Percentiles rank a stretch among this genome's conserved stretches.
phyloP scores from a whole-genome alignment of 1,139 yeast species.

The Taphrina populina region DNA sequence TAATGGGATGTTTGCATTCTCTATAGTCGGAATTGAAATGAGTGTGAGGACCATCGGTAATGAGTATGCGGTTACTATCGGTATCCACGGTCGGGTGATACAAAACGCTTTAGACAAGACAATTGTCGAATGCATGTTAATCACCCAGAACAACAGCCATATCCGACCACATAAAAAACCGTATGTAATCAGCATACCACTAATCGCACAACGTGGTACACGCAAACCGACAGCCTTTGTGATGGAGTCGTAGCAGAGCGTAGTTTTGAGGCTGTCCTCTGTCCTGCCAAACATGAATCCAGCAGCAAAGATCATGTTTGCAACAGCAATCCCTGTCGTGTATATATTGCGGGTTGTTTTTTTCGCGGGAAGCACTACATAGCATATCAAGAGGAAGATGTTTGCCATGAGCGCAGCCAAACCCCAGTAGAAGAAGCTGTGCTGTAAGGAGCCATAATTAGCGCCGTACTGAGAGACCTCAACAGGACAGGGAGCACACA shows the following conservation, averaged over 20 bases:
- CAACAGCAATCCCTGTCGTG: constrained; percentile 2
- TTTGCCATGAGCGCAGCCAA: not conserved
- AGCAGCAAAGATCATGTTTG: constrained; percentile 11
- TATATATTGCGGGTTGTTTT: constrained; percentile 6
- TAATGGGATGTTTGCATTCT: not conserved
- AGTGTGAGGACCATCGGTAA: not conserved
- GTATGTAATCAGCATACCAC: constrained; percentile 14
- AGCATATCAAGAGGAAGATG: constrained; percentile 1
- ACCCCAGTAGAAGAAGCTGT: not conserved
- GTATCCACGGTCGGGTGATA: not conserved
- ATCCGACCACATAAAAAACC: constrained; percentile 9
- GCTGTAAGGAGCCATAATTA: not conserved
- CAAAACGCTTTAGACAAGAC: not conserved
- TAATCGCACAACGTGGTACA: constrained; percentile 21
- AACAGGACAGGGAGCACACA: constrained; percentile 11
- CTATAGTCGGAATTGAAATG: not conserved
- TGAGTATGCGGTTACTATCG: not conserved
- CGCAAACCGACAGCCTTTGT: constrained; percentile 18
- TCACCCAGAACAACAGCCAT: constrained; percentile 23
- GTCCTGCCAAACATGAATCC: constrained; percentile 2
- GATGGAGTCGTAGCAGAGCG: constrained; percentile 13
- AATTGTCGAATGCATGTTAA: constrained; percentile 1
- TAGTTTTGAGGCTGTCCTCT: not conserved
- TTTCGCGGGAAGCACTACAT: not conserved
- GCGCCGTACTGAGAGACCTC: constrained; percentile 1